phyloP scores from a whole-genome alignment of 768 basidiomycete species.

The Boletus vinaceobasis region DNA sequence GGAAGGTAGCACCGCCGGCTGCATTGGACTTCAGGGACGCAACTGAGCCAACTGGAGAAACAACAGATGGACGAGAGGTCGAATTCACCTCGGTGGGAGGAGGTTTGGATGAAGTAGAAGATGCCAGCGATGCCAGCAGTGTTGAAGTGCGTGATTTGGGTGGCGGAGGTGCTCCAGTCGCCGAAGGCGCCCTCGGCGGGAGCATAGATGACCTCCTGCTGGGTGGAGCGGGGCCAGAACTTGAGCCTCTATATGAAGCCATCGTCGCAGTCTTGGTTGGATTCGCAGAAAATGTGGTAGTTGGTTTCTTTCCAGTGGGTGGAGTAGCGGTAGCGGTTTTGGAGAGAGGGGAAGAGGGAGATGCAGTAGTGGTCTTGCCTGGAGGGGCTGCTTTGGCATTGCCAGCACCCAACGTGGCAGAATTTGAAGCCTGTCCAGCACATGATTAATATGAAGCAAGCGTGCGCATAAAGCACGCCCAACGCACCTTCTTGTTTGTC shows the following conservation, averaged over 20 bases:
- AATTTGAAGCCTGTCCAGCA: constrained; percentile 52
- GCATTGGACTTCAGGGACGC: constrained; percentile 45
- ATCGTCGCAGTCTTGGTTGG: constrained; percentile 33
- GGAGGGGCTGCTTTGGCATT: constrained; percentile 42
- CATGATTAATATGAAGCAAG: constrained; percentile 27
- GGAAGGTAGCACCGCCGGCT: constrained; percentile 19
- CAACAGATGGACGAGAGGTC: constrained; percentile 45
- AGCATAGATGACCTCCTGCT: constrained; percentile 31
- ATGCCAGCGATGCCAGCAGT: constrained; percentile 25
- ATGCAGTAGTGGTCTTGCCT: constrained; percentile 39
- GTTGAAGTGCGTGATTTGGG: constrained; percentile 38
- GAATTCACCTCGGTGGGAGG: constrained; percentile 21
- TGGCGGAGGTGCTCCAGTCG: constrained; percentile 36
- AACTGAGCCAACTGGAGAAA: constrained; percentile 54
- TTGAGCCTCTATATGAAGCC: constrained; percentile 30
- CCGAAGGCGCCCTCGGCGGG: constrained; percentile 36
- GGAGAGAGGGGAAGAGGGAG: constrained; percentile 31
- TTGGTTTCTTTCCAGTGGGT: constrained; percentile 28
- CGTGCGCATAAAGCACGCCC: constrained; percentile 15
- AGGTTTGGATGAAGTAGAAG: constrained; percentile 20
- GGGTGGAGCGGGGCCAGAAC: constrained; percentile 31
- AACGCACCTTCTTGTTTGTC: constrained; percentile 65
- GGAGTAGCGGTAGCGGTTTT: constrained; percentile 30
- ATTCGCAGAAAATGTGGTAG: constrained; percentile 28
- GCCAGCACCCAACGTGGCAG: constrained; percentile 64